Base-by-base conservation (phyloP, 2,329 filamentous ascomycete species). In the Thelonectria olida region DNA sequence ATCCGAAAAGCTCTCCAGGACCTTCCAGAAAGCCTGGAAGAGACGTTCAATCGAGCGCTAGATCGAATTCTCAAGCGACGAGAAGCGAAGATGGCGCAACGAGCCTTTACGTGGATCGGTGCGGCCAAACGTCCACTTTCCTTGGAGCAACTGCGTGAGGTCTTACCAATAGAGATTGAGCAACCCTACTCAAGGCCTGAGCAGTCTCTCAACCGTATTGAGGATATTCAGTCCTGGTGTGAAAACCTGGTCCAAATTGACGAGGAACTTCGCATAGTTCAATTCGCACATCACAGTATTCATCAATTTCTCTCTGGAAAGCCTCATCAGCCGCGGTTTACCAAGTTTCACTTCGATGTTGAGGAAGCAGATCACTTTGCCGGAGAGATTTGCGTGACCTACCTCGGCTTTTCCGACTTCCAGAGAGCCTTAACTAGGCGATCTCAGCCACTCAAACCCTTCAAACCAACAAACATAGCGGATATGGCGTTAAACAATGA, bases 321-420 rank as follows among this genome's bases (percentile, higher is more conserved):
- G 15, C 31, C n/a, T 25, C n/a, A 23, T 17, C 13, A 44, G 17
- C 15, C 39, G 9, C 17, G 62, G 45, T 25, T 56, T n/a, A 57
- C 17, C 0, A 20, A 44, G 2, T 65, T 66, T 22, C 23, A 54
- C 9, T 19, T 79, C n/a, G 42, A 72, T 7, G 5, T 64, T 4
- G 23, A 64, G 13, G 63, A 72, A 13, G 71, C 67, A 2, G 67
- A 80, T 53, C 66, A 71, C 25, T 47, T 68, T 6, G 55, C 76
- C 39, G 76, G 76, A 3, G 73, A 78, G 28, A 72, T 78, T 44
- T 80, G 78, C 61, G 44, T 79, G 13, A 77, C 76, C 0, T 81
- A 81, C 60, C 73, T 81, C 17, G 63, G 74, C 9, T 78, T 78
- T 50, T 75, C 72, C 36, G 75, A 80, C 41, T 81, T 81, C 38